Evolutionary conservation across 1,284 basidiomycete species (phyloP).

Genomic region (Fomitopsis schrenkii): DNA sequence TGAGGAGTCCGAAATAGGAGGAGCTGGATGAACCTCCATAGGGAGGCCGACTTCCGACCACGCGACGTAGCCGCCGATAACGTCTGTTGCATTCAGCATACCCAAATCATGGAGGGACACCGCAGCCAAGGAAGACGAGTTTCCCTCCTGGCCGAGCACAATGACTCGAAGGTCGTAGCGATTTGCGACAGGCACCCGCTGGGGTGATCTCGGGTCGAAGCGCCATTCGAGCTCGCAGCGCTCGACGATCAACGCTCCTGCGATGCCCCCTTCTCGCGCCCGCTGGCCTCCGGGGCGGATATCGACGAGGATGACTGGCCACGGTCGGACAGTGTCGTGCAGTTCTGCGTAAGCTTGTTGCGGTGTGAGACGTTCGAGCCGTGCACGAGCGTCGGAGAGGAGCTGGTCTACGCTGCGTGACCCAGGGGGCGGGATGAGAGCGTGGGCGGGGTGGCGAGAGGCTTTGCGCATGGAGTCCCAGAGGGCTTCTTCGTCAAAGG

Average conservation of each 20-base stretch:
- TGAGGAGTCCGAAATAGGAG: neutral
- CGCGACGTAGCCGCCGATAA: slow-evolving; percentile 66
- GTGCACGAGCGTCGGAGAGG: slow-evolving; percentile 51
- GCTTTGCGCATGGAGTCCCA: slow-evolving; percentile 64
- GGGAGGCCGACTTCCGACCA: slow-evolving; percentile 67
- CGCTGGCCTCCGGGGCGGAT: slow-evolving; percentile 62
- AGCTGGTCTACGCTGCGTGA: slow-evolving; percentile 53
- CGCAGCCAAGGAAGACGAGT: slow-evolving; percentile 67
- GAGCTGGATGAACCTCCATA: slow-evolving; percentile 23
- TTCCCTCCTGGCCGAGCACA: slow-evolving; percentile 67
- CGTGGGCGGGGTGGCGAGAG: slow-evolving; percentile 52
- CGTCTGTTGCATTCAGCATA: slow-evolving; percentile 67
- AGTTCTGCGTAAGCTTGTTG: slow-evolving; percentile 58
- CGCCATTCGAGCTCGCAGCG: slow-evolving; percentile 72
- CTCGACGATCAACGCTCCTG: slow-evolving; percentile 62
- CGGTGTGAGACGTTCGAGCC: slow-evolving; percentile 59
- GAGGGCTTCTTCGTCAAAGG: slow-evolving; percentile 58
- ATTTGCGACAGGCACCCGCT: slow-evolving; percentile 57
- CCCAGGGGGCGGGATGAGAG: slow-evolving; percentile 55
- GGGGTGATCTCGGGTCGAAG: slow-evolving; percentile 58
- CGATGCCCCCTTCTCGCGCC: slow-evolving; percentile 48
- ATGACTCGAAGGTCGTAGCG: slow-evolving; percentile 69
- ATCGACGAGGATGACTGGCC: slow-evolving; percentile 70
- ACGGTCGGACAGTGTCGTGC: slow-evolving; percentile 43
- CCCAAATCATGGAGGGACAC: slow-evolving; percentile 62